Base-by-base conservation (phyloP, 2,329 filamentous ascomycete genomes). In the Verticillium isaacii region DNA sequence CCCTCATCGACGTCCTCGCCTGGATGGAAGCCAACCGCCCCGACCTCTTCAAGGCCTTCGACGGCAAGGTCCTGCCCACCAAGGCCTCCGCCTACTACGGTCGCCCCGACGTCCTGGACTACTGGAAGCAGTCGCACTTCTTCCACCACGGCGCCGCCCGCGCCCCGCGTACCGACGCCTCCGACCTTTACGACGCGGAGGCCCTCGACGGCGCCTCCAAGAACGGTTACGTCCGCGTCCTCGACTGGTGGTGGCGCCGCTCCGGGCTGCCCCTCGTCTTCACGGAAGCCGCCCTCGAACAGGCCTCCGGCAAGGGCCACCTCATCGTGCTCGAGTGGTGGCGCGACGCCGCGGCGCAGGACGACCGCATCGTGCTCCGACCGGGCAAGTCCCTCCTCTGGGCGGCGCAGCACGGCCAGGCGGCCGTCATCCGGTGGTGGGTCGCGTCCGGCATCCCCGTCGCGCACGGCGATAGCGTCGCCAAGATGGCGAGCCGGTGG, bases 261-360 rank as follows among this genome's bases (percentile, higher is more conserved):
- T 86, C 84, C 0, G 90, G 90, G 0, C 81, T 97, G 1, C 86
- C 89, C 2, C 81, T 97, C 23, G 89, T 91, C 67, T 97, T 95
- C 74, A 96, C 91, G 12, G 92, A 97, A 72, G 84, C 88, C 5
- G 92, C 94, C 0, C 84, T 98, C 19, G 94, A 97, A 74, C 90
- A 93, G 69, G 93, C 94, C 34, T 94, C 90, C 62, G 88, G 88
- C 3, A 89, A 92, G 69, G 93, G 93, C 8, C 90, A 95, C 66
- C 82, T 97, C n/a, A 79, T 87, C 7, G 92, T 97, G 1, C 83
- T 98, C 1, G 89, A 96, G 68, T 98, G 94, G 94, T 98, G 94
- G 94, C 91, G 91, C 68, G 84, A 89, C 63, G 87, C 89, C 0
- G 85, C 84, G 14, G 76, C 80, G 15, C 82, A 84, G 60, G 82